A percentile compares a stretch with the other conserved stretches of the same genome.
Conservation (phyloP, 139 green algal genomes). For the Penium margaritaceum region DNA sequence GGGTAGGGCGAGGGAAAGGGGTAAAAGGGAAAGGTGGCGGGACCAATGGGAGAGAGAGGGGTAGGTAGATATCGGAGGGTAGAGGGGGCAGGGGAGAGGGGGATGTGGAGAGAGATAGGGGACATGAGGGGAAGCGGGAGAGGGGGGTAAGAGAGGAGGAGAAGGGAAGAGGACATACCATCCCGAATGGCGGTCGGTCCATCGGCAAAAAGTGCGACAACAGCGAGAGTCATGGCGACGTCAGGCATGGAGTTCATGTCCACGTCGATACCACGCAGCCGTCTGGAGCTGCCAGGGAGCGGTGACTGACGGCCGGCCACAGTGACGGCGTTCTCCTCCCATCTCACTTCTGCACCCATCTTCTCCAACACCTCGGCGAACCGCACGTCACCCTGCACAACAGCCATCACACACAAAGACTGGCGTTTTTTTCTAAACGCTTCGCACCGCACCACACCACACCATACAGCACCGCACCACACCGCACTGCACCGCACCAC, state of each 20-base stretch:
- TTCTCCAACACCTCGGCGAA: slow-evolving; percentile 92
- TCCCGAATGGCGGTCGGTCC: slow-evolving; percentile 83
- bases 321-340: slow-evolving; percentile 79
- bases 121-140: neutral
- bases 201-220: slow-evolving; percentile 87
- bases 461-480: too few species aligned
- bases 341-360: slow-evolving; percentile 90
- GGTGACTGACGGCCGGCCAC: slow-evolving; percentile 84
- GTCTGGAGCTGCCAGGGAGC: slow-evolving; percentile 26
- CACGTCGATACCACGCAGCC: slow-evolving; percentile 84
- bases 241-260: slow-evolving; percentile 98
- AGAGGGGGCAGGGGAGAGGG: too few species aligned
- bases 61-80: too few species aligned
- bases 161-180: slow-evolving; percentile 8
- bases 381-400: slow-evolving; percentile 81
- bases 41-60: neutral
- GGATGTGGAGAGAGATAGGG: too few species aligned
- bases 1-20: neutral
- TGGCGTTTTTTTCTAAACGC: too few species aligned
- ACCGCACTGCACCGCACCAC: too few species aligned
- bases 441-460: too few species aligned
- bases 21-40: neutral
- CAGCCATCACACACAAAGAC: too few species aligned
- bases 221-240: slow-evolving; percentile 95
- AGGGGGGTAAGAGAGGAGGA: neutral